Percentiles rank a stretch among this genome's conserved stretches.
Evolutionary conservation across 352 stramenopile genomes (phyloP).

Genomic region (Pythium angustatum): DNA sequence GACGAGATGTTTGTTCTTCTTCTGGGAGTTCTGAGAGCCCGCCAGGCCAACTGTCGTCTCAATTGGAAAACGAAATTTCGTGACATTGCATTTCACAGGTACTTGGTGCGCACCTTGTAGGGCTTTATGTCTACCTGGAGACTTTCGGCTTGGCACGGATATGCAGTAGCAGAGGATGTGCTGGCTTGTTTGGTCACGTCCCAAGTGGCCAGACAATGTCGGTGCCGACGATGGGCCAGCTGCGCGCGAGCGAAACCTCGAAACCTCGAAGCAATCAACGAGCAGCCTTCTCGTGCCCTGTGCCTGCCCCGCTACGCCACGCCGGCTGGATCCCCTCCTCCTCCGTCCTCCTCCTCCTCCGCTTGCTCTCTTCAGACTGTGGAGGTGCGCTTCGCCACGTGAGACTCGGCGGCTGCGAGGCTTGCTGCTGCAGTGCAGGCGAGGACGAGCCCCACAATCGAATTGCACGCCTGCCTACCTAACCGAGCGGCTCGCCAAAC

Average conservation of each 20-base stretch:
- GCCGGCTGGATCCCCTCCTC: slow-evolving; percentile 4
- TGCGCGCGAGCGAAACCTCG: not conserved
- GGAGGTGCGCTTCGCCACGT: not conserved
- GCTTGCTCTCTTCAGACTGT: not conserved
- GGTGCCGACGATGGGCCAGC: slow-evolving; percentile 1
- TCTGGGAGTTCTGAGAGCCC: slow-evolving; percentile 2
- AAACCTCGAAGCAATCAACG: not conserved
- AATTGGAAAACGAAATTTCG: not conserved
- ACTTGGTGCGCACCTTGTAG: not conserved
- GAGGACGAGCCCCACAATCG: not conserved
- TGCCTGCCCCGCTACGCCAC: not conserved
- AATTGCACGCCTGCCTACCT: slow-evolving; percentile 1
- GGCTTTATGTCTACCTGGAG: not conserved
- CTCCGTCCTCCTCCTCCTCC: not conserved
- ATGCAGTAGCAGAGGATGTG: not conserved
- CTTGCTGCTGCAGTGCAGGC: not conserved
- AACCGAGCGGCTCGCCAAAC: not conserved
- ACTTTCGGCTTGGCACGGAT: not conserved
- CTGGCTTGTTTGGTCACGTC: slow-evolving; percentile 1
- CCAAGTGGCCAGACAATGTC: slow-evolving; percentile 11
- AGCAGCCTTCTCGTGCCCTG: not conserved
- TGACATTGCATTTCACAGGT: not conserved
- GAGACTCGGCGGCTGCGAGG: not conserved
- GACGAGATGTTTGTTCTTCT: not conserved
- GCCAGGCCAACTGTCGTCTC: not conserved